Percentiles rank a stretch among this genome's conserved stretches.
Evolutionary conservation across 768 basidiomycete genomes (phyloP).

Genomic region (Termitomyces sp.): DNA sequence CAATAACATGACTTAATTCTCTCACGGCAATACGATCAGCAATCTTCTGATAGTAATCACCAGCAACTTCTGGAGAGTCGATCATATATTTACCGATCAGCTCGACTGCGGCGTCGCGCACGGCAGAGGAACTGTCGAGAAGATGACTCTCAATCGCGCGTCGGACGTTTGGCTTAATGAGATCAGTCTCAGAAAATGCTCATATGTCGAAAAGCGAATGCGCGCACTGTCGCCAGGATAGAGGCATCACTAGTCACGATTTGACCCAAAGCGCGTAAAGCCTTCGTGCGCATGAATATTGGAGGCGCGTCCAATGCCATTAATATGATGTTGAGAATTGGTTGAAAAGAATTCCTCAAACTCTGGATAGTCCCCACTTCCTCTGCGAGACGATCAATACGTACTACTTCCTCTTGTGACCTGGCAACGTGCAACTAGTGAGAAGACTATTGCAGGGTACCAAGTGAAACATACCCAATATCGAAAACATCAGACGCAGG

Average conservation of each 20-base stretch:
- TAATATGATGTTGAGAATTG: conserved; percentile 76
- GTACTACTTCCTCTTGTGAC: conserved; percentile 63
- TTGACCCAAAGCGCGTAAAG: conserved; percentile 82
- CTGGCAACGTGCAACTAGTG: conserved; percentile 25
- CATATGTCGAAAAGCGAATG: not conserved
- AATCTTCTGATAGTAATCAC: conserved; percentile 84
- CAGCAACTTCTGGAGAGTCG: conserved; percentile 81
- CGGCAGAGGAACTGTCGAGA: conserved; percentile 86
- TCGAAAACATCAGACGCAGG: conserved; percentile 72
- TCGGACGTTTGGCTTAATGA: conserved; percentile 64
- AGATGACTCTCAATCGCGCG: conserved; percentile 86
- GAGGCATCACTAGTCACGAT: conserved; percentile 87
- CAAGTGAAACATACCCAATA: conserved; percentile 51
- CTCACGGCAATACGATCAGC: conserved; percentile 86
- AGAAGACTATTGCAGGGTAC: not conserved
- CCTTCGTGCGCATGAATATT: conserved; percentile 94
- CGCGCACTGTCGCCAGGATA: conserved; percentile 65
- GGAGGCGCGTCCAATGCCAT: conserved; percentile 76
- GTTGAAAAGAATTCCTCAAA: conserved; percentile 76
- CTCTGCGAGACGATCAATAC: conserved; percentile 67
- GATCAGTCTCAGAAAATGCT: not conserved
- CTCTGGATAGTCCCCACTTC: conserved; percentile 74
- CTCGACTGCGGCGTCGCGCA: conserved; percentile 95
- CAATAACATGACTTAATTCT: not conserved
- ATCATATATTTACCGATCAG: conserved; percentile 97